These are phyloP conservation scores for Zymoseptoria pseudotritici DNA, from an alignment of 2,329 filamentous ascomycete genomes.

Conservation along the genomic window DNA sequence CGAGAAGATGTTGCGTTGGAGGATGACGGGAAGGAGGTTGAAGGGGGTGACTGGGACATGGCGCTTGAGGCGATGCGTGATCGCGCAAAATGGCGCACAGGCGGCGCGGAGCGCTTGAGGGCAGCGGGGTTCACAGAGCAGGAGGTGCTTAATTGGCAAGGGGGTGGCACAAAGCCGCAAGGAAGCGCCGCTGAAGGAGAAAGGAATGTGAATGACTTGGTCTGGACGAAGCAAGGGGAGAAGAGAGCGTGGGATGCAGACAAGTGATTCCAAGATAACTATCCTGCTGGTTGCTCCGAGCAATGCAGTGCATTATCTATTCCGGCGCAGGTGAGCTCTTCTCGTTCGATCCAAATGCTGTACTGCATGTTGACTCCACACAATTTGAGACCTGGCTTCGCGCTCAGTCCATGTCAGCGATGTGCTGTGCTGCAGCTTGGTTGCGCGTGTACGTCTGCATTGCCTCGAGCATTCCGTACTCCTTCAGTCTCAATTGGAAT, in stretches of 20 bases:
- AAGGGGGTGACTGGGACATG: constrained; percentile 65
- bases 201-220: constrained; percentile 45
- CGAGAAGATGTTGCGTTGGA: constrained; percentile 45
- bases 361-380: neutral
- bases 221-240: constrained; percentile 40
- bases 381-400: neutral
- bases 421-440: neutral
- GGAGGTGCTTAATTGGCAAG: constrained; percentile 65
- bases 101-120: constrained; percentile 67
- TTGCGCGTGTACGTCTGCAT: neutral
- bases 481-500: neutral
- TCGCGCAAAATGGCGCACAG: constrained; percentile 67
- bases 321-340: neutral
- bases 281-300: neutral
- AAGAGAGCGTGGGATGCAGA: constrained; percentile 60
- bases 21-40: constrained; percentile 32
- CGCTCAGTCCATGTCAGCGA: neutral
- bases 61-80: constrained; percentile 71
- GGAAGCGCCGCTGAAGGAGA: constrained; percentile 55
- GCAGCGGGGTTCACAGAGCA: constrained; percentile 72
- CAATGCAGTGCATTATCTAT: neutral
- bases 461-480: neutral
- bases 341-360: neutral
- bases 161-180: constrained; percentile 56
- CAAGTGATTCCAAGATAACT: constrained; percentile 33